A percentile compares a stretch with the other conserved stretches of the same genome.
Conservation (phyloP, 2,329 filamentous ascomycete genomes). For the Hypoxylon sp. region DNA sequence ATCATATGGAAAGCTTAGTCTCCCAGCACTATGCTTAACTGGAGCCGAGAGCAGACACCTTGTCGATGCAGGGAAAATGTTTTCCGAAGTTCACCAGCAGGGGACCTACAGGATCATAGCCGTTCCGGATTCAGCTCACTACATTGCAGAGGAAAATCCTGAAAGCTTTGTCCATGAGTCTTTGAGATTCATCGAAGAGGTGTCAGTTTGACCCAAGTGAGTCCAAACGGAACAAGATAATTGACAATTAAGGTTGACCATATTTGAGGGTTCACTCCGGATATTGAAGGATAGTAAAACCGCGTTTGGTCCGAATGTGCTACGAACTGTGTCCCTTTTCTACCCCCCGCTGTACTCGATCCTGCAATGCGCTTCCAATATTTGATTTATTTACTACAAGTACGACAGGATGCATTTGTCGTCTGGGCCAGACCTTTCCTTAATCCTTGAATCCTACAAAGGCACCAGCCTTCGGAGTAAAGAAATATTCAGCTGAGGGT, state of each 20-base stretch:
- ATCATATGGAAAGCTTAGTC: constrained; percentile 52
- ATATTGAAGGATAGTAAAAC: too few relatives aligned
- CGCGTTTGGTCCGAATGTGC: too few relatives aligned
- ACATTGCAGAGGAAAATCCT: constrained; percentile 58
- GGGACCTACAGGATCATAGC: constrained; percentile 45
- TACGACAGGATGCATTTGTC: background rate
- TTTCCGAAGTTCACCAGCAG: constrained; percentile 53
- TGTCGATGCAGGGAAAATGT: constrained; percentile 50
- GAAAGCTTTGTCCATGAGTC: constrained; percentile 52
- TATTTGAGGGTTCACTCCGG: too few relatives aligned
- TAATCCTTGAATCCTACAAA: background rate
- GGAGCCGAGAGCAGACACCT: constrained; percentile 51
- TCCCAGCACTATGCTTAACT: constrained; percentile 52
- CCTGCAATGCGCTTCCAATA: background rate
- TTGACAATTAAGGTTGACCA: background rate
- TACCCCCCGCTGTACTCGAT: background rate
- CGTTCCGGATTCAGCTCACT: constrained; percentile 55
- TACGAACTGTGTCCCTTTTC: background rate
- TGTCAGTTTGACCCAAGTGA: constrained; percentile 15
- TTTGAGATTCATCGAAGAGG: constrained; percentile 38
- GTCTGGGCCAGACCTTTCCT: background rate
- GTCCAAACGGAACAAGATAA: background rate
- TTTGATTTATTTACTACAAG: background rate
- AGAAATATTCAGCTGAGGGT: background rate
- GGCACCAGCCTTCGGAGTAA: background rate